phyloP scores from a whole-genome alignment of 2,329 filamentous ascomycete genomes.

The Cadophora sp. region DNA sequence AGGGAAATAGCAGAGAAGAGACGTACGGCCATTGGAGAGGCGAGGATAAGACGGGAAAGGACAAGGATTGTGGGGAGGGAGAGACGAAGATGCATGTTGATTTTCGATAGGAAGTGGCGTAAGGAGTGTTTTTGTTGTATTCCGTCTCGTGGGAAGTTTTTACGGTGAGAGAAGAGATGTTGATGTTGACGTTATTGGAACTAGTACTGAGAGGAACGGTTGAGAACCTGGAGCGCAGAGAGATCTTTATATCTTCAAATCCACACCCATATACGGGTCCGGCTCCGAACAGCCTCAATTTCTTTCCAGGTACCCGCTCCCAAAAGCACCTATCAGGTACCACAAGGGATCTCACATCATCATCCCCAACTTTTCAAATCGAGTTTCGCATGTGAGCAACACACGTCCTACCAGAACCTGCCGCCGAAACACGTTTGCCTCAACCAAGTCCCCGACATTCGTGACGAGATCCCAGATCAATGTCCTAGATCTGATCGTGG shows the following conservation, averaged over 20 bases:
- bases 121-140: too few species aligned
- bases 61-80: not conserved
- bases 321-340: not conserved
- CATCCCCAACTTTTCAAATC: not conserved
- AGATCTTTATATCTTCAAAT: not conserved
- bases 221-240: not conserved
- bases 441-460: not conserved
- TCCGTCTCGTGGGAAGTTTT: too few species aligned
- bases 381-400: not conserved
- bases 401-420: not conserved
- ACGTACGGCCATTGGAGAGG: conserved; percentile 3
- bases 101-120: too few species aligned
- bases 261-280: not conserved
- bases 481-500: not conserved
- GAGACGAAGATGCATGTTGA: not conserved
- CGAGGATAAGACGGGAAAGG: not conserved
- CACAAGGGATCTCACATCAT: not conserved
- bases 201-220: too few species aligned
- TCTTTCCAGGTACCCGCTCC: not conserved
- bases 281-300: not conserved
- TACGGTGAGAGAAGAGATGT: not conserved
- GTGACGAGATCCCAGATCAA: not conserved
- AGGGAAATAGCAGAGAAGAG: too few species aligned
- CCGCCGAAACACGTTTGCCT: not conserved
- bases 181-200: not conserved